Evolutionary conservation across 306 rosid genomes (phyloP).

Genomic region (Cicer bijugum): DNA sequence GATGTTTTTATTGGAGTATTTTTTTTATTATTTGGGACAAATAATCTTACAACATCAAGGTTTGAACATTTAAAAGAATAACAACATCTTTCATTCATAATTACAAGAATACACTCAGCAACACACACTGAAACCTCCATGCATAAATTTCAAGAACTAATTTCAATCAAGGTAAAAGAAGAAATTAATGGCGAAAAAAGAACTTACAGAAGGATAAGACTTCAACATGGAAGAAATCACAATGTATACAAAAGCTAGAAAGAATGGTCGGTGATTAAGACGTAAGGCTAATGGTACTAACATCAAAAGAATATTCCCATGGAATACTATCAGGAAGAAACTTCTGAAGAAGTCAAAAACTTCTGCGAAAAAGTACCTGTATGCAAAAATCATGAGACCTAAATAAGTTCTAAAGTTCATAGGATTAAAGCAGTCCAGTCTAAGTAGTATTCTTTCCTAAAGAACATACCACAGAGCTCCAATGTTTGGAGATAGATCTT

Average conservation of each 20-base stretch:
- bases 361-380: constrained; percentile 98
- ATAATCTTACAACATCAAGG: constrained; percentile 16
- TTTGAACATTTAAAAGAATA: constrained; percentile 6
- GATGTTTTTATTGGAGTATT: constrained; percentile 21
- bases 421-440: constrained; percentile 40
- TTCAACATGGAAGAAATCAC: constrained; percentile 77
- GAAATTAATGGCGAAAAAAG: constrained; percentile 1
- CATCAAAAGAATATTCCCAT: constrained; percentile 84
- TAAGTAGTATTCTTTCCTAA: constrained; percentile 30
- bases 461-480: constrained; percentile 87
- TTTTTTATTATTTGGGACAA: constrained; percentile 17
- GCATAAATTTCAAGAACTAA: constrained; percentile 23
- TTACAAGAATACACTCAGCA: constrained; percentile 29
- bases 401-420: constrained; percentile 40
- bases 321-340: constrained; percentile 88
- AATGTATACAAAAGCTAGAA: constrained; percentile 79
- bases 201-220: constrained; percentile 85
- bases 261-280: constrained; percentile 85
- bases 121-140: constrained; percentile 4
- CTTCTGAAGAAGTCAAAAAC: constrained; percentile 86
- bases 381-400: constrained; percentile 41
- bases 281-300: constrained; percentile 80
- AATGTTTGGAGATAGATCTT: constrained; percentile 89
- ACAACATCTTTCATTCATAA: constrained; percentile 9
- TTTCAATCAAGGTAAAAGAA: constrained; percentile 24